A percentile compares a stretch with the other conserved stretches of the same genome.
Conservation (phyloP, 1,139 yeast species). For the Magnusiomyces suaveolens region DNA sequence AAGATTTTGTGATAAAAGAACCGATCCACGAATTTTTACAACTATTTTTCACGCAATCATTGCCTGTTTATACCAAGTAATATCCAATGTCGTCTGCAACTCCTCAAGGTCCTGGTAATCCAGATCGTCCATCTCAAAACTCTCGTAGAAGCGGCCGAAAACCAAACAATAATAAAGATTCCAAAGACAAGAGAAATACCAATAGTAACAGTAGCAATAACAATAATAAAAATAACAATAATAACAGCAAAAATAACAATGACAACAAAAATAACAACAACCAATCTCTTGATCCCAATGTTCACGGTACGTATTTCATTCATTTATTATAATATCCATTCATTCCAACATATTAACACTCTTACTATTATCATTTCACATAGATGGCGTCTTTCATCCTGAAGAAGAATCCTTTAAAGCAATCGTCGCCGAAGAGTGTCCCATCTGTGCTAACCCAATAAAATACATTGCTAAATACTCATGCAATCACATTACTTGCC, state of each 20-base stretch:
- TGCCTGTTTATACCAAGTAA: too few species aligned
- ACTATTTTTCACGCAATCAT: too few species aligned
- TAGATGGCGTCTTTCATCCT: conserved; percentile 1
- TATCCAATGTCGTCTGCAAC: too few species aligned
- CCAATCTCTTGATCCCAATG: not conserved
- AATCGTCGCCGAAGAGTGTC: conserved; percentile 42
- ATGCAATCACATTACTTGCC: conserved; percentile 81
- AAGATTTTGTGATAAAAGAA: too few species aligned
- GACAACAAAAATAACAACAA: not conserved
- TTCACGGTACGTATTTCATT: not conserved
- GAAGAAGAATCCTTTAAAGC: conserved; percentile 12
- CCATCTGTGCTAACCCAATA: conserved; percentile 75
- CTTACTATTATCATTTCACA: not conserved
- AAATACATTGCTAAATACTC: conserved; percentile 59
- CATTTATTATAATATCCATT: not conserved
- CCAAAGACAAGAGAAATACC: too few species aligned
- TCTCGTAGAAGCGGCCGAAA: not conserved
- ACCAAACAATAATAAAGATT: not conserved
- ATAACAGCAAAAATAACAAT: not conserved
- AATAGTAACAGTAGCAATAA: not conserved
- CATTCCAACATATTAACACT: not conserved
- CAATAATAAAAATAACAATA: not conserved
- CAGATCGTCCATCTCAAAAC: too few species aligned
- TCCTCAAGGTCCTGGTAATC: too few species aligned
- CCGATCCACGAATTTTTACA: too few species aligned